A percentile compares a stretch with the other conserved stretches of the same genome.
phyloP scores from a whole-genome alignment of 169 alveolate species.

The Plasmodium inui region DNA sequence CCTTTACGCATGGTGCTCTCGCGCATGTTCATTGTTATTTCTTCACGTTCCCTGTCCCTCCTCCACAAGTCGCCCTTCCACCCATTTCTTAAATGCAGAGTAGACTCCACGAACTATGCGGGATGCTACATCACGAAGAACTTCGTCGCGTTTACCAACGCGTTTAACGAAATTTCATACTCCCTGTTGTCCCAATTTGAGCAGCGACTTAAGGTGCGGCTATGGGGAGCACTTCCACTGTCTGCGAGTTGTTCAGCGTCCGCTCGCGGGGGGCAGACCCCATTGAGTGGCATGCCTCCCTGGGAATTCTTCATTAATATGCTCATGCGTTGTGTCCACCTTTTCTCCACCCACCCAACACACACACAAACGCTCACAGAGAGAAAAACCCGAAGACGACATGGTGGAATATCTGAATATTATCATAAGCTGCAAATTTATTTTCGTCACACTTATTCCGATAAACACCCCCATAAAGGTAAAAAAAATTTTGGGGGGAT shows the following conservation, averaged over 20 bases:
- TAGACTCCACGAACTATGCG: slow-evolving; percentile 14
- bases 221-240: not conserved
- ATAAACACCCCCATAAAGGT: slow-evolving; percentile 64
- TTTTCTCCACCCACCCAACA: not conserved
- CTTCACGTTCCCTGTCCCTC: not conserved
- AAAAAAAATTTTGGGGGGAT: not conserved
- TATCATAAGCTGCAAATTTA: slow-evolving; percentile 28
- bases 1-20: not conserved
- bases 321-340: not conserved
- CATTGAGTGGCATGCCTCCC: not conserved
- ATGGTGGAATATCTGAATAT: slow-evolving; percentile 20
- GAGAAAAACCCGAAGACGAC: not conserved
- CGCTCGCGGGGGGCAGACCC: not conserved
- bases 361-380: not conserved
- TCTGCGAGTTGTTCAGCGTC: not conserved
- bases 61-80: not conserved
- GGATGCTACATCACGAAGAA: slow-evolving; percentile 28
- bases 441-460: slow-evolving; percentile 52
- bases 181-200: slow-evolving; percentile 29
- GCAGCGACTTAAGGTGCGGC: slow-evolving; percentile 14
- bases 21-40: not conserved
- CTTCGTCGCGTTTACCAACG: slow-evolving; percentile 17
- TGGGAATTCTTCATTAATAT: not conserved
- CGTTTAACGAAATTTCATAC: slow-evolving; percentile 32
- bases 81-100: slow-evolving; percentile 19